Conservation (phyloP, 495 filamentous ascomycete genomes). For the Xylaria nigripes region DNA sequence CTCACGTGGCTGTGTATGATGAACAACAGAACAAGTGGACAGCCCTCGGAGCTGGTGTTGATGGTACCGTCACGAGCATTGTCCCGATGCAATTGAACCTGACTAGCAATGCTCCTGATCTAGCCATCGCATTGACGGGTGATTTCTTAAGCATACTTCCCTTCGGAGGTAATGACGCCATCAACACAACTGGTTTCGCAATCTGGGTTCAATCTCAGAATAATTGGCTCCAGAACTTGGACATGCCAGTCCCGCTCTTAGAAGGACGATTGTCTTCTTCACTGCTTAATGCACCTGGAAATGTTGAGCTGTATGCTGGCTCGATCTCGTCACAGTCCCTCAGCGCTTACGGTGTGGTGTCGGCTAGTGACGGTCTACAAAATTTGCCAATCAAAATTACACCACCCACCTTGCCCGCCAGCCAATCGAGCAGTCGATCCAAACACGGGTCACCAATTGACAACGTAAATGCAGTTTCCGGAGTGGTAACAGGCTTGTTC, state of each 20-base stretch:
- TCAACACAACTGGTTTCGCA: constrained; percentile 65
- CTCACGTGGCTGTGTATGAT: constrained; percentile 69
- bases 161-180: constrained; percentile 53
- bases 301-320: constrained; percentile 65
- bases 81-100: constrained; percentile 76
- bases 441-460: constrained; percentile 50
- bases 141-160: constrained; percentile 64
- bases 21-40: constrained; percentile 60
- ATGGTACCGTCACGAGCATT: constrained; percentile 65
- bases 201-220: constrained; percentile 86
- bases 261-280: constrained; percentile 62
- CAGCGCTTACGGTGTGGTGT: constrained; percentile 59
- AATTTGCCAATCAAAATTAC: constrained; percentile 57
- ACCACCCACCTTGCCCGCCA: constrained; percentile 26
- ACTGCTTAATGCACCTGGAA: constrained; percentile 49
- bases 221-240: constrained; percentile 83
- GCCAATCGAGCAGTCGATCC: constrained; percentile 24
- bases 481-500: constrained; percentile 68
- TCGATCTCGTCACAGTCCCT: constrained; percentile 63
- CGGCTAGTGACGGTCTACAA: constrained; percentile 46
- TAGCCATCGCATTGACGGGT: constrained; percentile 71
- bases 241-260: constrained; percentile 55
- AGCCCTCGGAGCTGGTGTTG: constrained; percentile 76
- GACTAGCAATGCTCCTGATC: constrained; percentile 58
- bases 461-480: constrained; percentile 40